Conservation (phyloP, 1,284 basidiomycete genomes). For the Heterobasidion annosum region DNA sequence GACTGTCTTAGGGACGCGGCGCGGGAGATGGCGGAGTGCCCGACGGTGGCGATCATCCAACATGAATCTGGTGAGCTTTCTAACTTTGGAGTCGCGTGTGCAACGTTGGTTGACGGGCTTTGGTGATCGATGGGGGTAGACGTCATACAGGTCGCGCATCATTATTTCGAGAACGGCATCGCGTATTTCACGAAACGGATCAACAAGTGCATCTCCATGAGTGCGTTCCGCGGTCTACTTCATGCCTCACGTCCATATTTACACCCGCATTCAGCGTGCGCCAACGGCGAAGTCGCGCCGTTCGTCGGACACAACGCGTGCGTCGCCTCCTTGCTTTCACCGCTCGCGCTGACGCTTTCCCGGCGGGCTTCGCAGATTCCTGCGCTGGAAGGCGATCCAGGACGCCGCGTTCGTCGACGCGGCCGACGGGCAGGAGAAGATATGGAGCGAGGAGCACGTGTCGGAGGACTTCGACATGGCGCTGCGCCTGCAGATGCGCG, state of each 20-base stretch:
- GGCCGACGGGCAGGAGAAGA: slow-evolving; percentile 34
- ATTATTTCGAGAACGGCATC: slow-evolving; percentile 52
- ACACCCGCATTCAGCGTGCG: slow-evolving; percentile 20
- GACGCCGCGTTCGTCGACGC: slow-evolving; percentile 37
- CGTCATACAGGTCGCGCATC: slow-evolving; percentile 47
- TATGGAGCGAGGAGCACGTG: slow-evolving; percentile 50
- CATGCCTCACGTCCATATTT: neutral
- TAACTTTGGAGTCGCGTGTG: neutral
- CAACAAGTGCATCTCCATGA: slow-evolving; percentile 34
- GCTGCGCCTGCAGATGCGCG: slow-evolving; percentile 34
- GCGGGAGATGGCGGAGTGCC: slow-evolving; percentile 43
- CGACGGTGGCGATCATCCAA: slow-evolving; percentile 43
- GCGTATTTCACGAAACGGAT: slow-evolving; percentile 47
- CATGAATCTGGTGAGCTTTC: slow-evolving; percentile 28
- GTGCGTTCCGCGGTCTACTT: slow-evolving; percentile 12
- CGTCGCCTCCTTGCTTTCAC: neutral
- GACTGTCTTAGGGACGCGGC: slow-evolving; percentile 53
- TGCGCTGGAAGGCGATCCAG: slow-evolving; percentile 48
- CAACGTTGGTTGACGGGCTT: too few species aligned
- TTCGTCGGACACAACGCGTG: slow-evolving; percentile 52
- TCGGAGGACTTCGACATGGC: slow-evolving; percentile 58
- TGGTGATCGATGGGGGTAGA: slow-evolving; percentile 13
- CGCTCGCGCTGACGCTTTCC: neutral
- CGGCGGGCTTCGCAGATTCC: slow-evolving; percentile 21
- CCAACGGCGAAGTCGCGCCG: slow-evolving; percentile 45